A percentile compares a stretch with the other conserved stretches of the same genome.
phyloP scores from a whole-genome alignment of 2,329 filamentous ascomycete genomes.

The Colletotrichum sidae region DNA sequence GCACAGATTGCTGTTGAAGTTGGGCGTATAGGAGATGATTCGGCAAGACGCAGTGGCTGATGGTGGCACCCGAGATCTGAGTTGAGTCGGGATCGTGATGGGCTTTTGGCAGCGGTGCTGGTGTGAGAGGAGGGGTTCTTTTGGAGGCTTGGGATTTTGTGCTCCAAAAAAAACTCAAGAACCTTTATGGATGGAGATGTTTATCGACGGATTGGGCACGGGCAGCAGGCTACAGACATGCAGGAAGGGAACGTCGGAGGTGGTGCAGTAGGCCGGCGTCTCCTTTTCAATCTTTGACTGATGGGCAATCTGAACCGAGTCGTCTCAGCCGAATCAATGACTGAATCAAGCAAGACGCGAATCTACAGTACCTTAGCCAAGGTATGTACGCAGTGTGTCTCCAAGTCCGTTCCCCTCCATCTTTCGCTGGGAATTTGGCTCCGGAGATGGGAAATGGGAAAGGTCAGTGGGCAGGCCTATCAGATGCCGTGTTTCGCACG shows the following conservation, averaged over 20 bases:
- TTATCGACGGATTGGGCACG: too few species aligned
- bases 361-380: too few species aligned
- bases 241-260: neutral
- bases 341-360: too few species aligned
- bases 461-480: slow-evolving; percentile 6
- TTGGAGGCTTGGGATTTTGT: neutral
- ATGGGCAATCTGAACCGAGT: too few species aligned
- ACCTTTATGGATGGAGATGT: too few species aligned
- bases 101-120: slow-evolving; percentile 5
- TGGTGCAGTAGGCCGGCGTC: neutral
- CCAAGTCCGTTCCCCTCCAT: too few species aligned
- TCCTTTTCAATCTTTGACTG: too few species aligned
- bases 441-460: neutral
- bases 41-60: slow-evolving; percentile 16
- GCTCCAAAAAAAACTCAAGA: too few species aligned
- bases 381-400: too few species aligned
- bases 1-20: slow-evolving; percentile 15
- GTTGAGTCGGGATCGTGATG: slow-evolving; percentile 9
- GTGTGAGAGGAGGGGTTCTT: neutral
- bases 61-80: neutral
- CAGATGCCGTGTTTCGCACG: slow-evolving; percentile 7
- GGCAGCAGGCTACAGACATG: neutral
- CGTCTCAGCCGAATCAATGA: too few species aligned
- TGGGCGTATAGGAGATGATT: slow-evolving; percentile 16
- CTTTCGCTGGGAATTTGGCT: neutral